Evolutionary conservation across 2,329 filamentous ascomycete genomes (phyloP).

Genomic region (Arthrobotrys sinensis): DNA sequence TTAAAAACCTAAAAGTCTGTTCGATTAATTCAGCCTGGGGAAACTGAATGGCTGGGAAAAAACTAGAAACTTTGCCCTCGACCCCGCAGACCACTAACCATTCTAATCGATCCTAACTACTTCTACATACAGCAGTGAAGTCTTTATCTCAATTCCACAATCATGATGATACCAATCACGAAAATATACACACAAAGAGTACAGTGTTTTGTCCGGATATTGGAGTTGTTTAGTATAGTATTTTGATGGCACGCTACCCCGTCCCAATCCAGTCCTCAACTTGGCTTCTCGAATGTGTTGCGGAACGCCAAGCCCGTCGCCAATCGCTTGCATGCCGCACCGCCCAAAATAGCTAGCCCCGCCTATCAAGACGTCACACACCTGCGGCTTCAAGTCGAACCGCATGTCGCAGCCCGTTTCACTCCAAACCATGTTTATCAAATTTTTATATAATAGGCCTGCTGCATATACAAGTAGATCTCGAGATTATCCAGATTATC

Average conservation of each 20-base stretch:
- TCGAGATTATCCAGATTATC: too few relatives aligned
- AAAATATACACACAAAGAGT: too few relatives aligned
- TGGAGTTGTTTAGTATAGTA: too few relatives aligned
- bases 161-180: too few relatives aligned
- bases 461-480: too few relatives aligned
- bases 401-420: constrained; percentile 9
- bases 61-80: neutral
- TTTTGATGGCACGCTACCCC: too few relatives aligned
- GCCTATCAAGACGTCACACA: constrained; percentile 39
- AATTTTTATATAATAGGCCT: too few relatives aligned
- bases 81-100: constrained; percentile 15
- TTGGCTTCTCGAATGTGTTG: constrained; percentile 47
- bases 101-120: neutral
- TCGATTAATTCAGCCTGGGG: constrained; percentile 20
- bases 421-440: neutral
- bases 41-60: constrained; percentile 46
- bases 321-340: constrained; percentile 58
- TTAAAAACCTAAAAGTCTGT: neutral
- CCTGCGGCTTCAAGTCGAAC: constrained; percentile 1
- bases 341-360: constrained; percentile 15
- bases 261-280: too few relatives aligned
- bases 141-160: too few relatives aligned
- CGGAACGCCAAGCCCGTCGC: constrained; percentile 47
- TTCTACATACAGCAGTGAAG: too few relatives aligned
- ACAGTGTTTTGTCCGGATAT: too few relatives aligned